A percentile compares a stretch with the other conserved stretches of the same genome.
phyloP scores from a whole-genome alignment of 805 yeast species.

The Pichia kluyveri region DNA sequence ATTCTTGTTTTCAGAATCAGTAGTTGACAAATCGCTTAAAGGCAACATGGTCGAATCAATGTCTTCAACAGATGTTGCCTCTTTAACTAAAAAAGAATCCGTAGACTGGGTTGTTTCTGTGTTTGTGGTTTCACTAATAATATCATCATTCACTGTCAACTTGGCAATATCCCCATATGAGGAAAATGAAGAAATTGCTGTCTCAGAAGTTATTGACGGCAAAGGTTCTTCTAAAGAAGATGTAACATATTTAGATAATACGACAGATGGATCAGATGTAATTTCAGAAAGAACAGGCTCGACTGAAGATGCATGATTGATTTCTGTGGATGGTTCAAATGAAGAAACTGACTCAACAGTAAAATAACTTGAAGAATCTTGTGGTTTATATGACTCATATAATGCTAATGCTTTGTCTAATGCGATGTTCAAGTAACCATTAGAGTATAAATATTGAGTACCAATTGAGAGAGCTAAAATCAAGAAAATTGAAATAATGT shows the following conservation, averaged over 20 bases:
- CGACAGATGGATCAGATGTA: background rate
- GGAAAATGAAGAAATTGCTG: background rate
- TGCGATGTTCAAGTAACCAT: slow-evolving; percentile 20
- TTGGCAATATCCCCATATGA: background rate
- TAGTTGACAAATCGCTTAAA: background rate
- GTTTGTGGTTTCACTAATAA: slow-evolving; percentile 1
- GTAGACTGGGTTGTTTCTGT: background rate
- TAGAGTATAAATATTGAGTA: slow-evolving; percentile 21
- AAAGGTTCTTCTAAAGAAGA: background rate
- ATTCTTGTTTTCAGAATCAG: no score
- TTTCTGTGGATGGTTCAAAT: background rate
- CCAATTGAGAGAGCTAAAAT: slow-evolving; percentile 18
- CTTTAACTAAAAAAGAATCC: background rate
- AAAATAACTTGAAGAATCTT: slow-evolving; percentile 27
- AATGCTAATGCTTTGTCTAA: slow-evolving; percentile 14
- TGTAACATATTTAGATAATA: background rate
- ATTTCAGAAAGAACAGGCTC: background rate
- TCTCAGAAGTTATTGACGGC: background rate
- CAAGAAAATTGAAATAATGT: slow-evolving; percentile 18
- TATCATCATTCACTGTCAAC: slow-evolving; percentile 6
- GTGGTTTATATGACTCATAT: slow-evolving; percentile 18
- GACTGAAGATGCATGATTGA: background rate
- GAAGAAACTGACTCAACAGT: slow-evolving; percentile 22
- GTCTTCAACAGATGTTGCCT: background rate
- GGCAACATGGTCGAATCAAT: background rate